Evolutionary conservation across 1,284 basidiomycete species (phyloP), one percentile per base, ranked within the genome.

Genomic region (Apiotrichum mycotoxinovorans): DNA sequence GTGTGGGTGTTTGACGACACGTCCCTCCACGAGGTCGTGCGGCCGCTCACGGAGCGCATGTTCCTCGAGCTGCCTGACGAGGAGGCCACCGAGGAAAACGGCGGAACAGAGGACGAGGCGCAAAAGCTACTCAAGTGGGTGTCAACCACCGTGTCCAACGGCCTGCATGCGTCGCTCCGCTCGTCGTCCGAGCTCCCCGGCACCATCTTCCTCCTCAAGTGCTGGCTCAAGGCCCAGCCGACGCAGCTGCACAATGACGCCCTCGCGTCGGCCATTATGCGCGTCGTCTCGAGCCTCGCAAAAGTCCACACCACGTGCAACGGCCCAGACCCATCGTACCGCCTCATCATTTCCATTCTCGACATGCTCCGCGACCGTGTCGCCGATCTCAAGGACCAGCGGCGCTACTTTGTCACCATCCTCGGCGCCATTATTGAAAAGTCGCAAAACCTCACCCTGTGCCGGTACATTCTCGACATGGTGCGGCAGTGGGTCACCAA

Each of bases 351-450:
- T 61, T 76, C 78, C 34, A 77, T 81, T 37, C 76, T 83, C 41
- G 78, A 82, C 60, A 72, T 84, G 41, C 71, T 82, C 30, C 79
- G 80, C 25, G 72, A 74, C 53, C 77, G 82, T 20, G 78, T 83
- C n/a, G 75, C 76, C 35, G 77, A 80, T 57, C 73, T 83, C 37
- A 78, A 79, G 46, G 82, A 83, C 59, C 80, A 82, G 57, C 75
- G 82, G 11, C 74, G 80, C n/a, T 86, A 85, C 79, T 82, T 97
- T 58, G 80, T 95, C 51, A 86, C 76, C 52, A 79, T 80, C 4
- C 83, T 97, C 52, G 85, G 87, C 20, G 85, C 87, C 49, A 82
- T 98, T 34, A 87, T 94, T 42, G 95, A 98, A 68, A 92, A 94
- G 74, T 96, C 93, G n/a, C 87, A 88, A 67, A 95, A 87, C 67